phyloP scores from a whole-genome alignment of 106 monocot genomes.

The Gastrodia elata region DNA sequence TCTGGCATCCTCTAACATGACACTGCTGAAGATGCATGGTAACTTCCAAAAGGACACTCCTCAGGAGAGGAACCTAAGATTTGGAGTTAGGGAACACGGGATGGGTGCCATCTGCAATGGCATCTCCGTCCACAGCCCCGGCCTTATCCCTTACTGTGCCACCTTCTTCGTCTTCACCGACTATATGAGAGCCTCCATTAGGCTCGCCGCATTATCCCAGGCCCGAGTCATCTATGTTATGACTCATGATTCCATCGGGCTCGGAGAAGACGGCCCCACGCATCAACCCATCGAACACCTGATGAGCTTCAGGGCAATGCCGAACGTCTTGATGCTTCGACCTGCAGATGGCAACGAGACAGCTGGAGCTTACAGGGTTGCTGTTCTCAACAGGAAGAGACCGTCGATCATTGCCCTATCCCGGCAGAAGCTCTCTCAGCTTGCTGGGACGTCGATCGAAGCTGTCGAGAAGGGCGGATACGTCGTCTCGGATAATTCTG shows the following conservation, averaged over 20 bases:
- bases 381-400: constrained; percentile 50
- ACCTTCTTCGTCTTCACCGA: constrained; percentile 89
- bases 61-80: constrained; percentile 59
- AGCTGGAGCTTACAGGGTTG: constrained; percentile 63
- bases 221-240: constrained; percentile 65
- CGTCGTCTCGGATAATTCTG: constrained; percentile 56
- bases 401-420: constrained; percentile 65
- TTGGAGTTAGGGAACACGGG: constrained; percentile 68
- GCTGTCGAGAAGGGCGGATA: constrained; percentile 77
- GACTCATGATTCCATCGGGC: constrained; percentile 81
- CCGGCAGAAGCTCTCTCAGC: constrained; percentile 65
- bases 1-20: constrained; percentile 84
- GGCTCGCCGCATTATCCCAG: constrained; percentile 54
- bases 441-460: constrained; percentile 58
- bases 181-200: constrained; percentile 80
- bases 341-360: constrained; percentile 78
- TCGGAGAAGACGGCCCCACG: constrained; percentile 76
- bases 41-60: constrained; percentile 70
- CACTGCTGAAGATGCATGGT: constrained; percentile 55
- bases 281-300: constrained; percentile 79
- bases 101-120: constrained; percentile 85
- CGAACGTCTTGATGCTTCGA: constrained; percentile 68
- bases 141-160: constrained; percentile 77
- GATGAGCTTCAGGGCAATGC: constrained; percentile 66
- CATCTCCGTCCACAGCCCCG: constrained; percentile 59